phyloP scores from a whole-genome alignment of 371 early-diverging fungal species.

The Mucor plumbeus region DNA sequence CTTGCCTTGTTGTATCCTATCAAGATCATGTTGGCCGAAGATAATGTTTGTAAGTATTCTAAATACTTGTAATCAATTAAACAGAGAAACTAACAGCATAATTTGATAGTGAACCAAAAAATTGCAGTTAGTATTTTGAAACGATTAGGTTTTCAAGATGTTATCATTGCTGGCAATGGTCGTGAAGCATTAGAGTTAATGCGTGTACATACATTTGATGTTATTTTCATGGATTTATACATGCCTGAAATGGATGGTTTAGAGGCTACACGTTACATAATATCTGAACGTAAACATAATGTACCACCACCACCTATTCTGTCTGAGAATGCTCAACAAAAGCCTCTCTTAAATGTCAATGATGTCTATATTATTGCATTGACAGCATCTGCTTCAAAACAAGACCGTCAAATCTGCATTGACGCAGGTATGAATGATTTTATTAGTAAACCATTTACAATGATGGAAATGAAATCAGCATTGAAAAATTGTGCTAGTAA shows the following conservation, averaged over 20 bases:
- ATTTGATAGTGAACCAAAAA: slow-evolving; percentile 57
- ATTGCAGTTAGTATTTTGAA: slow-evolving; percentile 62
- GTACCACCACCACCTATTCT: not conserved
- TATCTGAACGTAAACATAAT: slow-evolving; percentile 34
- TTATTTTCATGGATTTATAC: slow-evolving; percentile 58
- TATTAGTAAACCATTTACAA: slow-evolving; percentile 63
- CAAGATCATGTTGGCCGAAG: slow-evolving; percentile 54
- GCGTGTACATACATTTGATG: slow-evolving; percentile 43
- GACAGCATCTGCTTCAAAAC: slow-evolving; percentile 61
- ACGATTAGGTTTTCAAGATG: slow-evolving; percentile 57
- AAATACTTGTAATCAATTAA: not conserved
- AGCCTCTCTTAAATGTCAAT: slow-evolving; percentile 34
- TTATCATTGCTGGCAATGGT: slow-evolving; percentile 60
- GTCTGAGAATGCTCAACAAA: slow-evolving; percentile 5
- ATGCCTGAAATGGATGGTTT: slow-evolving; percentile 61
- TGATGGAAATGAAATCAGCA: slow-evolving; percentile 60
- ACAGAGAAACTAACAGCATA: not conserved
- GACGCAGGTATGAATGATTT: slow-evolving; percentile 70
- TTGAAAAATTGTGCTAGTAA: slow-evolving; percentile 36
- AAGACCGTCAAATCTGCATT: slow-evolving; percentile 64
- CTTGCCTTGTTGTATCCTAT: slow-evolving; percentile 42
- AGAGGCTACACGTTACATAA: slow-evolving; percentile 49
- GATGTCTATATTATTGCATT: slow-evolving; percentile 65
- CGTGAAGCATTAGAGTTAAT: slow-evolving; percentile 54
- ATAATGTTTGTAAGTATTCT: slow-evolving; percentile 49